Percentiles rank a stretch among this genome's conserved stretches.
These are phyloP conservation scores for Saccharum spontaneum DNA, from an alignment of 176 grass and related monocot genomes.

Conservation along the genomic window DNA sequence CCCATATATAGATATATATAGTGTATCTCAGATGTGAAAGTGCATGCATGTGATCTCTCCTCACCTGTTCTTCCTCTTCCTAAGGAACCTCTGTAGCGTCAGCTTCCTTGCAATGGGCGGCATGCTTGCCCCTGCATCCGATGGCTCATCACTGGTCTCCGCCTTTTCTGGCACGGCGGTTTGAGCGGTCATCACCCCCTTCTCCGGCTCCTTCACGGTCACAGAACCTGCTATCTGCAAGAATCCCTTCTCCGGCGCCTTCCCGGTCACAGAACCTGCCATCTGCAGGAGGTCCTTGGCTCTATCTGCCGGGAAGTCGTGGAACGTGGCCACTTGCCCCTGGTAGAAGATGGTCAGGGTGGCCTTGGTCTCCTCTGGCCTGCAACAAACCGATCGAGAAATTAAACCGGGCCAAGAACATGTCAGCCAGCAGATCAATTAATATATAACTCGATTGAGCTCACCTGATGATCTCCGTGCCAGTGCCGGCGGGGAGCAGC, in stretches of 20 bases:
- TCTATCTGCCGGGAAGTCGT: constrained; percentile 53
- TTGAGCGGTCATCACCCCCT: neutral
- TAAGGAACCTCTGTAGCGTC: constrained; percentile 61
- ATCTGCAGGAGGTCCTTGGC: constrained; percentile 47
- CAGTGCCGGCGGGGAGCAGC: neutral
- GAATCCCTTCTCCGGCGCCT: neutral
- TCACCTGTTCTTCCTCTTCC: constrained; percentile 70
- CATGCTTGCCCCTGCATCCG: neutral
- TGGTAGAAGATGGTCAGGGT: constrained; percentile 77
- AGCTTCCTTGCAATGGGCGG: constrained; percentile 61
- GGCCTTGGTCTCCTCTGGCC: neutral
- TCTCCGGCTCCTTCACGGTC: neutral
- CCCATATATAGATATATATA: neutral
- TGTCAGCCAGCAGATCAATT: neutral
- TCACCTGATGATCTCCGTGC: neutral
- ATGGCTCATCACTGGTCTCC: neutral
- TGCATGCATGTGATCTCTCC: neutral
- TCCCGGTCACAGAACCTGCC: neutral
- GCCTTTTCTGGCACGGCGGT: neutral
- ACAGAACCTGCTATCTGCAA: constrained; percentile 15
- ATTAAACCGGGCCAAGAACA: neutral
- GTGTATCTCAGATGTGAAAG: neutral
- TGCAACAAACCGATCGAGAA: neutral
- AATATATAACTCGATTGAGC: neutral
- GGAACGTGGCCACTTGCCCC: constrained; percentile 53